Base-by-base conservation (phyloP, 495 filamentous ascomycete genomes). In the Acidomyces sp. region DNA sequence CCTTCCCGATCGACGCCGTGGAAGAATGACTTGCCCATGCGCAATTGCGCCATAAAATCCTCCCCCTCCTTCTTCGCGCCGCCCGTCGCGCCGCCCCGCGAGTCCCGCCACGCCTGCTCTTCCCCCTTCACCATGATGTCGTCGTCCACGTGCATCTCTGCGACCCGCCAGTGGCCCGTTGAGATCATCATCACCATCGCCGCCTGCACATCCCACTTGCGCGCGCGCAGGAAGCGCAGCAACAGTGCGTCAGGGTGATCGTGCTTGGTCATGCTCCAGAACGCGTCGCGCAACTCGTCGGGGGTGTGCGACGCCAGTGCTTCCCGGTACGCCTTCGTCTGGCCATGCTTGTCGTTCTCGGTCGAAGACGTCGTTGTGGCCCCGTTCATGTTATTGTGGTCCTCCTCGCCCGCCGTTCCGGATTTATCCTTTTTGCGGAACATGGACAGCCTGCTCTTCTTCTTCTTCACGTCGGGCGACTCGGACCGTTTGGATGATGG, bases 241-340 rank as follows among this genome's bases (percentile, higher is more conserved):
- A 94, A 66, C 19, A 97, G 67, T 6, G 72, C 78, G 58, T 97
- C 90, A 1, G 90, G 90, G 58, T 95, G 71, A 56, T 97, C 92
- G 49, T 85, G 80, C 65, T 96, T 96, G 24, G 88, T 75, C 90
- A 97, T 94, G 43, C 67, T 72, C 90, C 90, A 97, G 61, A 95
- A 85, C 2, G 85, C 77, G 2, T 69, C 65, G 20, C 90, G 73
- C 46, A 97, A 71, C 35, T 80, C 70, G 49, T 87, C 83, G 2
- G 88, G 85, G 3, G 75, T 63, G 49, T 82, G 69, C 28, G 70
- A 79, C 11, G 77, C 77, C 2, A 96, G 60, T 0, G 84, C 81
- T 21, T 85, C 73, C 47, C 82, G 73, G 59, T 85, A 96, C 17
- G 83, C 77, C 64, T 88, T 88, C 3, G 71, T 80, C 55, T 88